These are phyloP conservation scores for Leucaena leucocephala DNA, from an alignment of 306 rosid genomes.

Conservation along the genomic window DNA sequence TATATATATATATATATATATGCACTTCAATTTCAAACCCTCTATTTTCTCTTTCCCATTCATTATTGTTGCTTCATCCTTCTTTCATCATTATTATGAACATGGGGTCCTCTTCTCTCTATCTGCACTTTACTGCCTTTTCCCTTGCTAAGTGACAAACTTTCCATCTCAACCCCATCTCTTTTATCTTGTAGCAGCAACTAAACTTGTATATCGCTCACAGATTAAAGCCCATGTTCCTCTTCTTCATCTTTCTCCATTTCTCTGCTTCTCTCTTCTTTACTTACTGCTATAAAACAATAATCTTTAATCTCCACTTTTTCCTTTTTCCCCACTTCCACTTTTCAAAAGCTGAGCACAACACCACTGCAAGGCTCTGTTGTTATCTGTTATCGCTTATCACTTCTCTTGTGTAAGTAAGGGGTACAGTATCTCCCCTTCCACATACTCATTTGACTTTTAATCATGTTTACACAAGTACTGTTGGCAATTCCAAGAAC, in stretches of 20 bases:
- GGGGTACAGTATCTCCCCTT: not conserved
- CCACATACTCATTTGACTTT: not conserved
- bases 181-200: slow-evolving; percentile 7
- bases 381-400: not conserved
- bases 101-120: not conserved
- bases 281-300: slow-evolving; percentile 32
- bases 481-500: too few species aligned
- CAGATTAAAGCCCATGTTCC: slow-evolving; percentile 30
- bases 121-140: not conserved
- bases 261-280: not conserved
- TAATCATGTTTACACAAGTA: not conserved
- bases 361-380: not conserved
- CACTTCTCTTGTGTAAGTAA: not conserved
- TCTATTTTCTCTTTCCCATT: not conserved
- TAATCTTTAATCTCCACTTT: not conserved
- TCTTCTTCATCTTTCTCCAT: slow-evolving; percentile 17
- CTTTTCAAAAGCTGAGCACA: not conserved
- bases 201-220: slow-evolving; percentile 34
- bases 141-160: slow-evolving; percentile 13
- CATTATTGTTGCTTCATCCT: not conserved
- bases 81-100: slow-evolving; percentile 3
- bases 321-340: not conserved
- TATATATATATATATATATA: too few species aligned
- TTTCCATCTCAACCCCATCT: slow-evolving; percentile 8
- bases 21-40: too few species aligned